Base-by-base conservation (phyloP, 73 alveolate species). In the Paramecium octaurelia region DNA sequence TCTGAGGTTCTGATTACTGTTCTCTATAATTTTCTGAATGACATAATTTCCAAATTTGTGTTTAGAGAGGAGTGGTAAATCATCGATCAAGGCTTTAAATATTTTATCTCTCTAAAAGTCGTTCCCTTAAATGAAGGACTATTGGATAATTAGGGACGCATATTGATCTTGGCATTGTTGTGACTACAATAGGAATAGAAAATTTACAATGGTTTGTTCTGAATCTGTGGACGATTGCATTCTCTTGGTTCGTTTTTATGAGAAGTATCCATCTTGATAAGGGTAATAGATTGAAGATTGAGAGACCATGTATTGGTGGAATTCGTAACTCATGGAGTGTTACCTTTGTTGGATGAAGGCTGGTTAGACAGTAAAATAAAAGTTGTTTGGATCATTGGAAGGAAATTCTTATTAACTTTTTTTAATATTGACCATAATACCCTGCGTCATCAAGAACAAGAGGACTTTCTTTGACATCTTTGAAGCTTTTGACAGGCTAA, bases 11-110 rank as follows among this genome's bases (percentile, higher is more conserved):
- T 40, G 42, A 48, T 23, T 80, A 2, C 91, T 42, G 16, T 48
- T 23, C 21, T 80, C 91, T n/a, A 80, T 80, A 23, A 80, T 46
- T 48, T 80, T 80, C 14, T 80, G 21, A 12, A 80, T 46, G 27
- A 80, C 91, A 80, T 80, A 80, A 80, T 80, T 80, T 80, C 91
- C 91, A 80, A 80, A 80, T 23, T 44, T 80, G n/a, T 80, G 91
- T 80, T 80, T 80, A 44, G 91, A 80, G 27, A 80, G 75, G 6
- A 44, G n/a, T 8, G 43, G 24, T 14, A 80, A 80, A 80, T 80
- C 91, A 31, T 80, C 91, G 6, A 31, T 42, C 34, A 80, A 43
- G 2, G 76, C 91, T 23, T 46, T 80, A 48, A 80, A 80, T 20
- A 80, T 80, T 27, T 42, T 20, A 4, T 80, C 91, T 80, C 76